These are phyloP conservation scores for Penicillium paneum DNA, from an alignment of 2,329 filamentous ascomycete species.

Conservation along the genomic window DNA sequence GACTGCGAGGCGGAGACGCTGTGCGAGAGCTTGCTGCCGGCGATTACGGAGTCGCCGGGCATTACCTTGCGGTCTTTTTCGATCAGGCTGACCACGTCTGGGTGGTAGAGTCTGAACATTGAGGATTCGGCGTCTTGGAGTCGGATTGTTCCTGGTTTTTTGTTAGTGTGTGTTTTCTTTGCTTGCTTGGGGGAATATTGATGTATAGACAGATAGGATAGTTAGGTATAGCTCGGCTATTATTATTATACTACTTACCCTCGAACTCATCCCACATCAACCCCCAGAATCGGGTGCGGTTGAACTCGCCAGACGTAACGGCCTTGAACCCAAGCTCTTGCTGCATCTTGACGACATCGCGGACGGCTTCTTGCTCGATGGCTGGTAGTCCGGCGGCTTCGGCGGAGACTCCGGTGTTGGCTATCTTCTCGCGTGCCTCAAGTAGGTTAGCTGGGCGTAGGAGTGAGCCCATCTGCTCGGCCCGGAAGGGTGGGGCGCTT, in stretches of 20 bases:
- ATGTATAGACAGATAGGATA: background rate
- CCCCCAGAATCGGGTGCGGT: conserved; percentile 25
- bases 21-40: conserved; percentile 24
- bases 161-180: conserved; percentile 44
- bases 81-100: conserved; percentile 27
- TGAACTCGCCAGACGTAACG: conserved; percentile 21
- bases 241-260: conserved; percentile 7
- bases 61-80: conserved; percentile 28
- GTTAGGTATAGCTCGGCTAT: background rate
- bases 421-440: conserved; percentile 19
- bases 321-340: conserved; percentile 22
- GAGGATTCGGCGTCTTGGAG: conserved; percentile 27
- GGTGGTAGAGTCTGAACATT: conserved; percentile 29
- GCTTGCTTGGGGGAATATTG: background rate
- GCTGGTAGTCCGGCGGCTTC: conserved; percentile 19
- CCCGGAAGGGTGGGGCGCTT: conserved; percentile 23
- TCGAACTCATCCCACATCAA: conserved; percentile 26
- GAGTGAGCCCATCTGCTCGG: conserved; percentile 24
- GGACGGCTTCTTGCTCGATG: conserved; percentile 18
- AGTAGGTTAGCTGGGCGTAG: conserved; percentile 20
- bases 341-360: conserved; percentile 23
- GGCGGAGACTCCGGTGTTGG: conserved; percentile 18
- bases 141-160: conserved; percentile 44
- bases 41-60: conserved; percentile 28
- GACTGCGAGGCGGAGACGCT: conserved; percentile 15